Percentiles rank a stretch among this genome's conserved stretches.
Evolutionary conservation across 768 basidiomycete species (phyloP).

Genomic region (Postia placenta): DNA sequence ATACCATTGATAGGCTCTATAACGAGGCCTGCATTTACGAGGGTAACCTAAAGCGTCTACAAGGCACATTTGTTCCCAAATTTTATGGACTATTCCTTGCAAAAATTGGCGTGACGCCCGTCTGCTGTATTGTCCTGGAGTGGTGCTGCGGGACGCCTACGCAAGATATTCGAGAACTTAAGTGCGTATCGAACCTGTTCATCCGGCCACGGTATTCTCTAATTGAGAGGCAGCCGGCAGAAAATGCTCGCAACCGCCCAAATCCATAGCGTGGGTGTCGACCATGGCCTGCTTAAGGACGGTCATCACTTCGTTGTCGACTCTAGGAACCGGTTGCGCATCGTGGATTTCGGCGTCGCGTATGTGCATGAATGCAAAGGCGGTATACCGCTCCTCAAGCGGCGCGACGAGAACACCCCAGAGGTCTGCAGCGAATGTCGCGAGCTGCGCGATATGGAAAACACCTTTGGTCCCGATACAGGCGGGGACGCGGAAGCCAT

Average conservation of each 20-base stretch:
- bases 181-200: constrained; percentile 7
- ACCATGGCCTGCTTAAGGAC: constrained; percentile 25
- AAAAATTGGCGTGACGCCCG: constrained; percentile 18
- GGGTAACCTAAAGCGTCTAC: constrained; percentile 26
- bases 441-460: constrained; percentile 12
- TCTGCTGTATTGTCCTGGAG: constrained; percentile 34
- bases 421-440: constrained; percentile 2
- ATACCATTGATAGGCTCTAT: constrained; percentile 18
- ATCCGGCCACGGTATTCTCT: no score
- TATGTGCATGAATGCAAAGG: constrained; percentile 24
- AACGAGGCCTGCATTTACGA: constrained; percentile 32
- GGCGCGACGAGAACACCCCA: background rate
- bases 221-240: constrained; percentile 27
- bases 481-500: constrained; percentile 4
- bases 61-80: constrained; percentile 33
- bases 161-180: constrained; percentile 7
- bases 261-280: constrained; percentile 31
- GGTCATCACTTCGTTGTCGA: constrained; percentile 17
- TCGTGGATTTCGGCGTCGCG: constrained; percentile 32
- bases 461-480: constrained; percentile 9
- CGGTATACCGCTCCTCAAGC: constrained; percentile 1
- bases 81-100: constrained; percentile 33
- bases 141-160: constrained; percentile 24
- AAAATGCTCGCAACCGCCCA: constrained; percentile 28
- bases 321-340: constrained; percentile 21